Evolutionary conservation across 805 yeast species (phyloP), one percentile per base, ranked within the genome.

Genomic region (Myxozyma neotropica): DNA sequence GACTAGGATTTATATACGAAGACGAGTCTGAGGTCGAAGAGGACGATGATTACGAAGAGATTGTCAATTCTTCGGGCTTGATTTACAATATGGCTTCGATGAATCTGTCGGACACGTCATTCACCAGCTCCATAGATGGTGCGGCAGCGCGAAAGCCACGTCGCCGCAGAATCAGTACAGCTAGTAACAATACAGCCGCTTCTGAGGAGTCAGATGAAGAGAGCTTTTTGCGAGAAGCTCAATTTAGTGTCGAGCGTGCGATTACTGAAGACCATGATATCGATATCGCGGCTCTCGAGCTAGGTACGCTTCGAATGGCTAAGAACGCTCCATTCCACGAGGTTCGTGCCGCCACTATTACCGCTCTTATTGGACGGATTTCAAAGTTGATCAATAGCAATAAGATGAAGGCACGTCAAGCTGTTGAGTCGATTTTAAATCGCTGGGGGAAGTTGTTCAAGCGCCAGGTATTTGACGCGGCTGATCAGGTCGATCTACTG

Each of bases 311-410:
- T 70, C 82, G 98, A 75, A 93, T 94, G 99, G 89, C 97, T 69
- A 88, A 92, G 94, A 90, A 94, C 72, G 99, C 91, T 17, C 82
- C 94, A 0, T 93, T 94, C 73, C 95, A 89, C 69, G 96, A 92
- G 70, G 97, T 94, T 13, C 83, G 97, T 71, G 74, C 77, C 31
- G 96, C 96, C 4, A 89, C 96, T 0, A 77, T 84, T 36, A 78
- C 79, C 39, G 94, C 97, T 0, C 77, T 94, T 69, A 68, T 90
- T 45, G 77, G 78, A 44, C 81, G 94, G 69, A 83, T 89, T 12
- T 79, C 83, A 53, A 89, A 89, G 66, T 86, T 88, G 68, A 82
- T 91, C 39, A 80, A 84, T 42, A 88, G 96, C 0, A 88, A 83
- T 61, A 88, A 96, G 0, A 77, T 89, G 65, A 85, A 84, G 40